phyloP scores from a whole-genome alignment of 2,329 filamentous ascomycete species.

The Xenoacremonium recifei region DNA sequence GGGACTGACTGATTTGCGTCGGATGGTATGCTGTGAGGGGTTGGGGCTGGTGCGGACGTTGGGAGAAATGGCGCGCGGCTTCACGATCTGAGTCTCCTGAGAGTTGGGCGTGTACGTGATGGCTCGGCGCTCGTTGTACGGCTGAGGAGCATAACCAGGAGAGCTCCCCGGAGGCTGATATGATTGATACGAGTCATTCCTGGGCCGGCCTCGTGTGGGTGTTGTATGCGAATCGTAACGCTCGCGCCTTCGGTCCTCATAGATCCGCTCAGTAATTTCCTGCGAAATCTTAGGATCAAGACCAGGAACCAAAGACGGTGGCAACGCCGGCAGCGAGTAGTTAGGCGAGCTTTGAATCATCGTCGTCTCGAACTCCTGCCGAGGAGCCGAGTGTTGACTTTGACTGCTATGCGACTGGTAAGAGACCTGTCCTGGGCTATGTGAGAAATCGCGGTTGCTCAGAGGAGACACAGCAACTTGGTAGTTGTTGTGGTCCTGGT shows the following conservation, averaged over 20 bases:
- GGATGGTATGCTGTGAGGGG: constrained; percentile 54
- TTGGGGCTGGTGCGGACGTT: constrained; percentile 37
- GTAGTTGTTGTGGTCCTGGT: constrained; percentile 22
- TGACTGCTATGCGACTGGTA: constrained; percentile 31
- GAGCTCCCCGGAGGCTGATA: constrained; percentile 23
- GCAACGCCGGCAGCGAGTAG: constrained; percentile 48
- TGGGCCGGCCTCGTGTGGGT: constrained; percentile 41
- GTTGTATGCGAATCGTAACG: constrained; percentile 43
- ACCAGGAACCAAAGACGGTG: constrained; percentile 59
- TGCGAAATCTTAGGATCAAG: constrained; percentile 55
- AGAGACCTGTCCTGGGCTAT: constrained; percentile 28
- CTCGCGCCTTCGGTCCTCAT: constrained; percentile 50
- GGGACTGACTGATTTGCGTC: constrained; percentile 74
- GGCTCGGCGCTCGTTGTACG: constrained; percentile 43
- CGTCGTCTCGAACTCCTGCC: constrained; percentile 36
- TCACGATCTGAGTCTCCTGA: constrained; percentile 23
- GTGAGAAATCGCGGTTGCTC: constrained; percentile 34
- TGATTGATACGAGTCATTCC: constrained; percentile 28
- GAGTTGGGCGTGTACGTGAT: constrained; percentile 39
- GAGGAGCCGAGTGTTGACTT: constrained; percentile 29
- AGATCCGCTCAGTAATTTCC: constrained; percentile 57
- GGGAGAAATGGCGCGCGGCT: constrained; percentile 35
- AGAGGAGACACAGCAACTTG: constrained; percentile 31
- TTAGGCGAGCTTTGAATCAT: constrained; percentile 30
- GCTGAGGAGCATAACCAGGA: constrained; percentile 37